Conservation (phyloP, 768 basidiomycete genomes). For the Rhodotorula babjevae region DNA sequence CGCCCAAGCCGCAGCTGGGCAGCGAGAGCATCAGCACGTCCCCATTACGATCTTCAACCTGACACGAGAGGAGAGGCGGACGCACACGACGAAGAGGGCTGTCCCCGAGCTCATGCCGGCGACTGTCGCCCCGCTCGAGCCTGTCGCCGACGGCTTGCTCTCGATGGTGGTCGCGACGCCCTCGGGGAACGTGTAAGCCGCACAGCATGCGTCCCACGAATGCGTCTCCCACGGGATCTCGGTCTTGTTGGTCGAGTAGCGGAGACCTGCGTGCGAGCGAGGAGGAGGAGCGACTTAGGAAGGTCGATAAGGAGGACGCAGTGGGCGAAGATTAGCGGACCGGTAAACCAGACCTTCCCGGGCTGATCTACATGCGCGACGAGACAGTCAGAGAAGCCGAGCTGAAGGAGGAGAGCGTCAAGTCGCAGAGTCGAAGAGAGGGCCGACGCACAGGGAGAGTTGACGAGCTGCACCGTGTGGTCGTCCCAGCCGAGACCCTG, state of each 20-base stretch:
- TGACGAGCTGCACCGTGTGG: constrained; percentile 13
- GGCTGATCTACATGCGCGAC: not conserved
- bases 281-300: not conserved
- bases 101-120: not conserved
- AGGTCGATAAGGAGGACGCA: not conserved
- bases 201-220: constrained; percentile 6
- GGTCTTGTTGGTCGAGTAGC: constrained; percentile 13
- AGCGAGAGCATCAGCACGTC: too few species aligned
- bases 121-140: not conserved
- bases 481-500: constrained; percentile 9
- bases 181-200: not conserved
- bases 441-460: constrained; percentile 5
- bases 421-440: not conserved
- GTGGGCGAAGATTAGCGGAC: too few species aligned
- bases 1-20: constrained; percentile 49
- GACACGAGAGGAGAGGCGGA: too few species aligned
- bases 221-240: constrained; percentile 4
- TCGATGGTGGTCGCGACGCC: constrained; percentile 4
- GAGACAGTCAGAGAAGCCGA: too few species aligned
- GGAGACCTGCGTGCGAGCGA: constrained; percentile 8
- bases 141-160: not conserved
- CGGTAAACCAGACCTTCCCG: constrained; percentile 23
- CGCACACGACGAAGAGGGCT: constrained; percentile 39
- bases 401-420: too few species aligned
- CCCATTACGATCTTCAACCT: too few species aligned